Evolutionary conservation across 352 stramenopile genomes (phyloP).

Genomic region (Phytopythium delawarense): DNA sequence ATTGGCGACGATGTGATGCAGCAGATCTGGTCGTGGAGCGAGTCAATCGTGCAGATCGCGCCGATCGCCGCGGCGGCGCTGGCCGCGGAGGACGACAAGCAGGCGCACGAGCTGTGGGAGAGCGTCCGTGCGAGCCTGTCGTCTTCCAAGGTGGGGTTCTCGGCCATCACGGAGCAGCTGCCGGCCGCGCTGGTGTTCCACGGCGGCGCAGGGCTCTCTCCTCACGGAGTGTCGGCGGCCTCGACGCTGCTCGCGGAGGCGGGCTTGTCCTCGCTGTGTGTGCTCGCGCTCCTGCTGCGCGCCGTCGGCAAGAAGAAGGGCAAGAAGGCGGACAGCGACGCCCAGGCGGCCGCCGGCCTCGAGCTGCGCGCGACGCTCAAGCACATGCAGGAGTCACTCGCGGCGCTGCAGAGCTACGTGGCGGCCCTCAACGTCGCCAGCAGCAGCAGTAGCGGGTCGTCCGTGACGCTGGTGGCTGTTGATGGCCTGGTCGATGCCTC

Average conservation of each 20-base stretch:
- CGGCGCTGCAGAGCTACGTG: conserved; percentile 33
- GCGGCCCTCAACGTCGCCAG: conserved; percentile 20
- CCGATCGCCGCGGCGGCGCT: conserved; percentile 6
- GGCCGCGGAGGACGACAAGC: conserved; percentile 11
- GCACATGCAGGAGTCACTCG: conserved; percentile 48
- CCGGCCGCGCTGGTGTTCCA: conserved; percentile 14
- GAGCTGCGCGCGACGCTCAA: conserved; percentile 57
- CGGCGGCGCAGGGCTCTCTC: conserved; percentile 23
- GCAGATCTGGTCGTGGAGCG: conserved; percentile 60
- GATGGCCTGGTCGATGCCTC: conserved; percentile 20
- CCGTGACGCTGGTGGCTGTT: neutral
- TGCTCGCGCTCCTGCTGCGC: conserved; percentile 41
- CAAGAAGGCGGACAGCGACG: conserved; percentile 56
- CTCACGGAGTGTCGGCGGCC: conserved; percentile 44
- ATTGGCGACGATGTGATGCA: conserved; percentile 13
- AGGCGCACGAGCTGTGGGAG: neutral
- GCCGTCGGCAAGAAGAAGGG: conserved; percentile 52
- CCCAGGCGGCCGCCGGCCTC: conserved; percentile 13
- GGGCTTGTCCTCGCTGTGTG: conserved; percentile 47
- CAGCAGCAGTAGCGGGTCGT: neutral
- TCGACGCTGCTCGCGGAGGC: conserved; percentile 55
- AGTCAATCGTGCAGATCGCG: conserved; percentile 12
- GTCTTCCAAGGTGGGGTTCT: conserved; percentile 28
- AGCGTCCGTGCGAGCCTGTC: conserved; percentile 15
- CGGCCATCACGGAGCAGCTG: conserved; percentile 20